Evolutionary conservation across 2,329 filamentous ascomycete species (phyloP).

Genomic region (Ophiocordyceps australis): DNA sequence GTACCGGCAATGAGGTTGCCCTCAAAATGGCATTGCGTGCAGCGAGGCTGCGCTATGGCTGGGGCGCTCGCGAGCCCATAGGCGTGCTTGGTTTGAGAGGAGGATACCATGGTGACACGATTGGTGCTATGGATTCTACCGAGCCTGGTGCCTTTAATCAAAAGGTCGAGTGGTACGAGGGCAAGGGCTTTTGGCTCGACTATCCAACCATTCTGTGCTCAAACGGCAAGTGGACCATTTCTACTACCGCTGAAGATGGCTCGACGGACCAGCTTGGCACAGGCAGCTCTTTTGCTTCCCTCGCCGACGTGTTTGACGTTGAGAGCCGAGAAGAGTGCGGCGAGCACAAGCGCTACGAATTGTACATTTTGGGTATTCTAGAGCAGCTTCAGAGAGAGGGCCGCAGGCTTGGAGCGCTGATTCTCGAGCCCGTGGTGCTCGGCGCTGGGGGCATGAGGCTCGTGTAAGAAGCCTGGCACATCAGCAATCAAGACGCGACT

Average conservation of each 20-base stretch:
- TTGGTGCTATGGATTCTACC: slow-evolving; percentile 73
- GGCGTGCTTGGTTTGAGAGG: slow-evolving; percentile 59
- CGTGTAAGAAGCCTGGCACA: slow-evolving; percentile 32
- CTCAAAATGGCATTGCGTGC: slow-evolving; percentile 72
- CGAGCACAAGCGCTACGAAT: slow-evolving; percentile 32
- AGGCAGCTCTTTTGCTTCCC: slow-evolving; percentile 21
- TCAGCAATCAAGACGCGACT: too few species aligned
- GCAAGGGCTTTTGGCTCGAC: slow-evolving; percentile 65
- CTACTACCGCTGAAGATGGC: slow-evolving; percentile 33
- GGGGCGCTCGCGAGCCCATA: slow-evolving; percentile 38
- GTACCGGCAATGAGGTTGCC: slow-evolving; percentile 68
- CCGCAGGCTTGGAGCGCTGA: slow-evolving; percentile 54
- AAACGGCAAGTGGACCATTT: slow-evolving; percentile 49
- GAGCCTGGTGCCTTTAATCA: slow-evolving; percentile 65
- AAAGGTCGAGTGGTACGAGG: slow-evolving; percentile 73
- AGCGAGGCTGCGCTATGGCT: slow-evolving; percentile 45
- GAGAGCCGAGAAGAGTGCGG: slow-evolving; percentile 23
- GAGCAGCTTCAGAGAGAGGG: slow-evolving; percentile 33
- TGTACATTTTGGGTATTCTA: slow-evolving; percentile 38
- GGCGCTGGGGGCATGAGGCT: slow-evolving; percentile 75
- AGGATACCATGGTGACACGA: slow-evolving; percentile 76
- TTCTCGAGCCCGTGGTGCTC: slow-evolving; percentile 65
- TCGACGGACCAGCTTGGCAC: slow-evolving; percentile 26
- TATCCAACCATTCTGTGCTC: slow-evolving; percentile 54
- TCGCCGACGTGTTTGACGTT: slow-evolving; percentile 44